These are phyloP conservation scores for Stagonosporopsis cucurbitacearum DNA, from an alignment of 2,329 filamentous ascomycete species.

Conservation along the genomic window DNA sequence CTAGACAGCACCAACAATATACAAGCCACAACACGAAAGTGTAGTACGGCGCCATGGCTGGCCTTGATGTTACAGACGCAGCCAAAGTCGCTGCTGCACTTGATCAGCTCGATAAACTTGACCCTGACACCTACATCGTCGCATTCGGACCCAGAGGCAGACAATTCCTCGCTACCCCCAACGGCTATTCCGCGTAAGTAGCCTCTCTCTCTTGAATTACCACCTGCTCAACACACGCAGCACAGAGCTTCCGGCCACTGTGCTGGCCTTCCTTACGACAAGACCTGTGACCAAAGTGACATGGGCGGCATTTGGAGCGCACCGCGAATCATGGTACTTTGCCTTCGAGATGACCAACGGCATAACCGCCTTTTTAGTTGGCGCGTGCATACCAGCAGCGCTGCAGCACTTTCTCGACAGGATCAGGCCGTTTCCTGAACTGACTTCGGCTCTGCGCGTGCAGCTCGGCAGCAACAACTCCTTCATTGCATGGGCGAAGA, in stretches of 20 bases:
- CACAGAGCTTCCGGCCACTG: conserved; percentile 24
- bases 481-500: conserved; percentile 31
- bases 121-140: conserved; percentile 34
- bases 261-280: conserved; percentile 16
- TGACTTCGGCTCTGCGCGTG: conserved; percentile 25
- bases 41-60: not conserved
- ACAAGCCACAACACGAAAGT: not conserved
- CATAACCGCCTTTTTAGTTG: conserved; percentile 12
- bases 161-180: conserved; percentile 36
- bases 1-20: not conserved
- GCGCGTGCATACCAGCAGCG: conserved; percentile 15
- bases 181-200: conserved; percentile 37
- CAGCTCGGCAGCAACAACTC: conserved; percentile 35
- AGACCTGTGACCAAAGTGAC: conserved; percentile 25
- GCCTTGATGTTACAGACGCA: not conserved
- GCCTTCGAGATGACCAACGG: conserved; percentile 26
- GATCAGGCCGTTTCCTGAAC: not conserved
- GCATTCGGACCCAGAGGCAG: conserved; percentile 31
- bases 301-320: conserved; percentile 37
- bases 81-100: conserved; percentile 16
- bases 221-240: conserved; percentile 19
- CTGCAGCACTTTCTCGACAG: conserved; percentile 19
- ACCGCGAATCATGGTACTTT: conserved; percentile 38
- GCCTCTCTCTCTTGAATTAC: not conserved
- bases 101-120: conserved; percentile 21